These are phyloP conservation scores for Nephelium lappaceum DNA, from an alignment of 345 rosid species.

Conservation along the genomic window DNA sequence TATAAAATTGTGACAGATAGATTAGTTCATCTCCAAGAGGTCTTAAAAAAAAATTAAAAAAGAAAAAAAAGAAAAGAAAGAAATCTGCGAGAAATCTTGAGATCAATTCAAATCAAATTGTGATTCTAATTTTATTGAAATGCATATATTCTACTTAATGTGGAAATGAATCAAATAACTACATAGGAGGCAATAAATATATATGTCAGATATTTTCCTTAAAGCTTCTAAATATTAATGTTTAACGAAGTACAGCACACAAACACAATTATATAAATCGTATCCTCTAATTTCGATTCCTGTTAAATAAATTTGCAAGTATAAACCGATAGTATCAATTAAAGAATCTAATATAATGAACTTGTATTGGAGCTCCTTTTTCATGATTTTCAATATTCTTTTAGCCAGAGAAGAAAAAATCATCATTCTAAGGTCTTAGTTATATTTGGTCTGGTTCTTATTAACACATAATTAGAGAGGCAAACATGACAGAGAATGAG, in stretches of 20 bases:
- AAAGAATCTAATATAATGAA: too few relatives aligned
- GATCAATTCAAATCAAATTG: background rate
- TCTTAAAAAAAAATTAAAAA: too few relatives aligned
- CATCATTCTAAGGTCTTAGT: background rate
- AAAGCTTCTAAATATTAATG: background rate
- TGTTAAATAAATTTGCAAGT: background rate
- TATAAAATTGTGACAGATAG: too few relatives aligned
- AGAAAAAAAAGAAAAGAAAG: too few relatives aligned
- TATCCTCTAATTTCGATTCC: background rate
- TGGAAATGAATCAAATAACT: background rate
- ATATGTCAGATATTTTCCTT: background rate
- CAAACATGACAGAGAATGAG: conserved; percentile 1
- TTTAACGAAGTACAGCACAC: background rate
- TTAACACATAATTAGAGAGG: background rate
- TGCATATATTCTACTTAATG: background rate
- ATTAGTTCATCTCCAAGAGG: too few relatives aligned
- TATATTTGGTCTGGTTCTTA: background rate
- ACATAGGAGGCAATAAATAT: background rate
- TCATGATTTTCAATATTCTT: background rate
- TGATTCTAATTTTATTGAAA: background rate
- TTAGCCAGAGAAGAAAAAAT: background rate
- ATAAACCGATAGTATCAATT: too few relatives aligned
- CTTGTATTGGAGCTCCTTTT: background rate
- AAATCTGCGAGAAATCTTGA: too few relatives aligned
- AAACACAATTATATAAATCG: background rate